Evolutionary conservation across 2,329 filamentous ascomycete species (phyloP).

Genomic region (Penicillium brasilianum): DNA sequence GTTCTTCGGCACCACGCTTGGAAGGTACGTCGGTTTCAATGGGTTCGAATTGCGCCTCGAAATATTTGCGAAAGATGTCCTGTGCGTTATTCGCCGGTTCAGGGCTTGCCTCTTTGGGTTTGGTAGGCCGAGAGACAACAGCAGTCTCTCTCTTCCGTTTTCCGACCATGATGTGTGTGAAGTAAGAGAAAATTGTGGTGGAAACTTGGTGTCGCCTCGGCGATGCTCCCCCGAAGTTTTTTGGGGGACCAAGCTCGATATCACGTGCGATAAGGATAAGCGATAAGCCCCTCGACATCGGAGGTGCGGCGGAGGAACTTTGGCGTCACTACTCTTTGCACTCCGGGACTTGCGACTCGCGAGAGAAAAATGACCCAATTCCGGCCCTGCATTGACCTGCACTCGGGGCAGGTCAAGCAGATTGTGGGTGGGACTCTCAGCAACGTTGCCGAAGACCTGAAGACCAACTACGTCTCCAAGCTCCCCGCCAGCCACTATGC

Average conservation of each 20-base stretch:
- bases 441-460: constrained; percentile 67
- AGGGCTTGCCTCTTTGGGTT: constrained; percentile 30
- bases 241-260: constrained; percentile 15
- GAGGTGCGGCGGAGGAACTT: constrained; percentile 12
- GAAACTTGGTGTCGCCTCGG: constrained; percentile 4
- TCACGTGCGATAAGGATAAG: constrained; percentile 48
- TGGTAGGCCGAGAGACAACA: constrained; percentile 34
- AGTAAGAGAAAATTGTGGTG: constrained; percentile 14
- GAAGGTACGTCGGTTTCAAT: constrained; percentile 60
- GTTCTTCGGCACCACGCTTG: constrained; percentile 14
- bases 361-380: constrained; percentile 79
- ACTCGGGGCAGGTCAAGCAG: constrained; percentile 97
- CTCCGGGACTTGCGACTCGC: constrained; percentile 9
- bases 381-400: constrained; percentile 94
- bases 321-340: constrained; percentile 5
- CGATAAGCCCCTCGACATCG: constrained; percentile 22
- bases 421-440: constrained; percentile 95
- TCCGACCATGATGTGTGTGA: constrained; percentile 44
- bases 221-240: constrained; percentile 26
- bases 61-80: constrained; percentile 79
- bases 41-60: constrained; percentile 86
- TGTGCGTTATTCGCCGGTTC: constrained; percentile 54
- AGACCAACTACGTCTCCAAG: constrained; percentile 91
- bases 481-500: constrained; percentile 83
- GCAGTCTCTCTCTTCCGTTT: constrained; percentile 56